A percentile compares a stretch with the other conserved stretches of the same genome.
Evolutionary conservation across 768 basidiomycete species (phyloP).

Genomic region (Mycena floridula): DNA sequence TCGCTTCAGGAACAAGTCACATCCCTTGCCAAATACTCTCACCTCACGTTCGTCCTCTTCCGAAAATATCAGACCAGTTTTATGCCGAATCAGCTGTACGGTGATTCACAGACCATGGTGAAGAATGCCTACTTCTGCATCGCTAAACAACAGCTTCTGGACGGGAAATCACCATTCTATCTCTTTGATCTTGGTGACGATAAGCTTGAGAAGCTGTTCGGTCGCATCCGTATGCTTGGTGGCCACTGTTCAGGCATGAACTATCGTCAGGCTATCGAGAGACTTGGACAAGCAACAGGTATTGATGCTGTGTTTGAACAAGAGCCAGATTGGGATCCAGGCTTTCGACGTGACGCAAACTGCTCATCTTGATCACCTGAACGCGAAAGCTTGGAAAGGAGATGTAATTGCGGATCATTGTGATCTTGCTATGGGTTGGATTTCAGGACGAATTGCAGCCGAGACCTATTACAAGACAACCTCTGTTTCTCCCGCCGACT

Average conservation of each 20-base stretch:
- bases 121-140: constrained; percentile 15
- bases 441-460: background rate
- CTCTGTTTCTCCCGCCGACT: background rate
- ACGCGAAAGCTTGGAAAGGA: constrained; percentile 9
- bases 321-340: background rate
- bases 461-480: background rate
- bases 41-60: constrained; percentile 18
- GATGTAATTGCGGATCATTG: constrained; percentile 4
- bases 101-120: constrained; percentile 22
- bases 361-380: constrained; percentile 9
- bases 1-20: constrained; percentile 22
- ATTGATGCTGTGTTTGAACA: background rate
- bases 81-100: constrained; percentile 23
- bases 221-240: constrained; percentile 14
- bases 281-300: background rate
- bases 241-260: constrained; percentile 1
- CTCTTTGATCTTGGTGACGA: constrained; percentile 21
- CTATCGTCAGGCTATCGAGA: background rate
- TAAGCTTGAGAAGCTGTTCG: constrained; percentile 22
- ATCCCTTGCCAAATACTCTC: constrained; percentile 15
- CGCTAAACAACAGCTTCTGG: constrained; percentile 18
- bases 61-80: constrained; percentile 13
- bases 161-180: constrained; percentile 12
- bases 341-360: background rate
- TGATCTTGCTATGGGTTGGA: constrained; percentile 2